phyloP scores from a whole-genome alignment of 768 basidiomycete genomes.

The Lentinula aciculospora region DNA sequence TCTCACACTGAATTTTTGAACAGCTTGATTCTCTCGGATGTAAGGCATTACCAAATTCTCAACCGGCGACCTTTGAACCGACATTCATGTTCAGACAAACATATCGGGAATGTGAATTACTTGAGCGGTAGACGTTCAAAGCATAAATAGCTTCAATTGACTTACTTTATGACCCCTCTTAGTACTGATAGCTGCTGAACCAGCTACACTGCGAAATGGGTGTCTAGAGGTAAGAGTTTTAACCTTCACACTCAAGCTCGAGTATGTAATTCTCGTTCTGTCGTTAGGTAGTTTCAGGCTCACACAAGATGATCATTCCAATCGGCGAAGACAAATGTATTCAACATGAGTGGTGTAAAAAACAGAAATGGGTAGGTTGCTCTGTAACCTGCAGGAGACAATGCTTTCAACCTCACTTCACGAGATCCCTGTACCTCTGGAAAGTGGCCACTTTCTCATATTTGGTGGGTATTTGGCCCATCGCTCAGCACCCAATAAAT shows the following conservation, averaged over 20 bases:
- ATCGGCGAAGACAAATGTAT: constrained; percentile 10
- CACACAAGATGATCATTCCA: constrained; percentile 11
- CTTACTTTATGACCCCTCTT: background rate
- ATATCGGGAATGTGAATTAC: constrained; percentile 8
- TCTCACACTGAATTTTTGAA: background rate
- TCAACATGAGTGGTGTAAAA: constrained; percentile 6
- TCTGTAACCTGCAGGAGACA: background rate
- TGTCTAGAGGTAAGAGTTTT: constrained; percentile 11
- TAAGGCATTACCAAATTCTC: background rate
- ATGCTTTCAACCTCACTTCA: background rate
- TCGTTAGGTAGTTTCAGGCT: constrained; percentile 11
- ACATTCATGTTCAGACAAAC: constrained; percentile 4
- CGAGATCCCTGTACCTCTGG: constrained; percentile 10
- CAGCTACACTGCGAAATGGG: constrained; percentile 11
- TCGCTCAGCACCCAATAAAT: constrained; percentile 10
- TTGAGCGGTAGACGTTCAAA: background rate
- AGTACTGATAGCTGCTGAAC: constrained; percentile 11
- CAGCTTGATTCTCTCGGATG: constrained; percentile 13
- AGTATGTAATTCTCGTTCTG: background rate
- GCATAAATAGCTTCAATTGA: background rate
- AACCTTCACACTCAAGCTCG: background rate
- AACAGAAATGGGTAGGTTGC: constrained; percentile 10
- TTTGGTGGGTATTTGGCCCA: constrained; percentile 15
- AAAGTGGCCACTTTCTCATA: constrained; percentile 10
- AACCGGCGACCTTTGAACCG: too few relatives aligned